Conservation (phyloP, 108 stramenopile genomes). For the Nitzschia palea region DNA sequence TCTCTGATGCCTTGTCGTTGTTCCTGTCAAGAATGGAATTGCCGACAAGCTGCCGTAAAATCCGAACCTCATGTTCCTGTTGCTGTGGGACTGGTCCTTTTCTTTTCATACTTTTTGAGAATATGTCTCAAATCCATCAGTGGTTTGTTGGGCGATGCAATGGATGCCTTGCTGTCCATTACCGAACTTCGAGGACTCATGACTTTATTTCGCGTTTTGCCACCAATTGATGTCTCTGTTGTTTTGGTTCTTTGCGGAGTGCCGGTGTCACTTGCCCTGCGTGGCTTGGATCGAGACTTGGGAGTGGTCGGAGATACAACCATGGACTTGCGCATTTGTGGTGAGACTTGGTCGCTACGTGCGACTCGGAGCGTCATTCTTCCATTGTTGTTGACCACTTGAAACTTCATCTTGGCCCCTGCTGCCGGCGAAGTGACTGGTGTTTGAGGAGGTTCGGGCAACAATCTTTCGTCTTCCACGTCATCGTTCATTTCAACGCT, state of each 20-base stretch:
- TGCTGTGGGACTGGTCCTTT: neutral
- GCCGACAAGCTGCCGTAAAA: slow-evolving; percentile 26
- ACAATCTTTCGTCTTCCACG: no score
- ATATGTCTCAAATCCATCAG: slow-evolving; percentile 19
- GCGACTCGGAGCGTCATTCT: neutral
- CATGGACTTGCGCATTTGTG: neutral
- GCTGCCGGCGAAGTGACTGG: neutral
- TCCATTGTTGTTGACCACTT: neutral
- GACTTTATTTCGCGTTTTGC: neutral
- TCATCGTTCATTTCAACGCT: no score
- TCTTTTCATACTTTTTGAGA: slow-evolving; percentile 15
- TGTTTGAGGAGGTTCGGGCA: no score
- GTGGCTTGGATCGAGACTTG: neutral
- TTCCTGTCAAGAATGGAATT: slow-evolving; percentile 18
- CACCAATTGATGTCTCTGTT: neutral
- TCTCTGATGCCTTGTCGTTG: no score
- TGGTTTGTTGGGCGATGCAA: neutral
- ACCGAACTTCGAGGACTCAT: no score
- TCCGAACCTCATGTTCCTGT: neutral
- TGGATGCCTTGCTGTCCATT: no score
- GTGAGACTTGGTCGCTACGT: neutral
- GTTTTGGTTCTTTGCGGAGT: neutral
- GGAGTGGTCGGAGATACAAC: neutral
- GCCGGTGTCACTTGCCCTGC: neutral
- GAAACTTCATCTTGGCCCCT: neutral